Evolutionary conservation across 306 rosid species (phyloP).

Genomic region (Prunus salicina): DNA sequence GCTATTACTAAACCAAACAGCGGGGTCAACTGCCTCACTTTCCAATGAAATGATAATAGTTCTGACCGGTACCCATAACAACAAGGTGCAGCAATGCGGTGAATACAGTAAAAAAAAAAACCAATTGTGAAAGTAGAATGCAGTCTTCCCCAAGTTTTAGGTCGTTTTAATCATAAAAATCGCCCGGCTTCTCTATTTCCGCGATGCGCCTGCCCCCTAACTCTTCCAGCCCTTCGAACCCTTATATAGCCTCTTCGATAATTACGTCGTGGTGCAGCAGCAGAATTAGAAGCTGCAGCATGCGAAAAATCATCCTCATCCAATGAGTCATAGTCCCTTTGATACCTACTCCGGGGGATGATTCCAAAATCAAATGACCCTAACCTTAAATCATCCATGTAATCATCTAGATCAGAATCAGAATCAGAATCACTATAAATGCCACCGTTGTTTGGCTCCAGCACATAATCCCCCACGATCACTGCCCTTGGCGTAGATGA

Average conservation of each 20-base stretch:
- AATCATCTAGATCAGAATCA: slow-evolving; percentile 64
- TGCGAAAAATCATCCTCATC: slow-evolving; percentile 36
- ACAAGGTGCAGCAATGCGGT: slow-evolving; percentile 16
- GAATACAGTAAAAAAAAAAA: background rate
- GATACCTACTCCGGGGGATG: slow-evolving; percentile 47
- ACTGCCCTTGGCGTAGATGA: slow-evolving; percentile 90
- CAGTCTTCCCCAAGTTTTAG: background rate
- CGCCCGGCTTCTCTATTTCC: slow-evolving; percentile 37
- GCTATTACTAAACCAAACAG: background rate
- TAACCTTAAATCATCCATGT: slow-evolving; percentile 47
- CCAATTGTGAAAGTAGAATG: slow-evolving; percentile 3
- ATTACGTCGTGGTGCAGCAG: slow-evolving; percentile 54
- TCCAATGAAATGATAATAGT: background rate
- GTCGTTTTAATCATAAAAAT: background rate
- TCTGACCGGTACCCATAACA: background rate
- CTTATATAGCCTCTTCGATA: slow-evolving; percentile 35
- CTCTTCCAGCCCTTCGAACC: slow-evolving; percentile 47
- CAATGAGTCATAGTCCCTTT: slow-evolving; percentile 31
- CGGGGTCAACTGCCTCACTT: slow-evolving; percentile 6
- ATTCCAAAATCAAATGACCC: slow-evolving; percentile 54
- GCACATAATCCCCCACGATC: slow-evolving; percentile 89
- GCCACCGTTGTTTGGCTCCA: slow-evolving; percentile 65
- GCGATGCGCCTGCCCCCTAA: slow-evolving; percentile 18
- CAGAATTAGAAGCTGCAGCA: slow-evolving; percentile 41
- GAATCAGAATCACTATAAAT: slow-evolving; percentile 57